Evolutionary conservation across 352 stramenopile genomes (phyloP).

Genomic region (Globisporangium alternatum): DNA sequence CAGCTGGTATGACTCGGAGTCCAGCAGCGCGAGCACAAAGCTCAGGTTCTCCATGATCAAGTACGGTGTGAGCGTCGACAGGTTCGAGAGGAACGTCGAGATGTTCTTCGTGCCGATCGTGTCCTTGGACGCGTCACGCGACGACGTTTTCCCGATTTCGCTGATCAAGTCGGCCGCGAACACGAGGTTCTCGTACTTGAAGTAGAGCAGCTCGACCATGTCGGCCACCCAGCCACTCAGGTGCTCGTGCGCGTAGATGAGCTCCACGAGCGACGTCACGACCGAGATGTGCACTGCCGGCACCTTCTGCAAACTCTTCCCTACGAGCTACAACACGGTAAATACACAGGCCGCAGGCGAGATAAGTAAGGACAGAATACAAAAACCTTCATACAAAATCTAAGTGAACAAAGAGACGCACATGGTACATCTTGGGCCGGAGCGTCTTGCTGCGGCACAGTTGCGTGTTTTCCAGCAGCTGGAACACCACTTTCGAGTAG

Average conservation of each 20-base stretch:
- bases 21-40: conserved; percentile 70
- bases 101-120: conserved; percentile 72
- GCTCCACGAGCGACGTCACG: conserved; percentile 65
- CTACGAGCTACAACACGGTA: conserved; percentile 40
- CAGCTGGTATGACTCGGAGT: conserved; percentile 76
- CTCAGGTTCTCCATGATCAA: conserved; percentile 75
- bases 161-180: conserved; percentile 75
- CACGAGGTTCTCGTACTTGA: conserved; percentile 54
- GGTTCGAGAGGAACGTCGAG: conserved; percentile 58
- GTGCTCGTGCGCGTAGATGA: conserved; percentile 75
- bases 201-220: conserved; percentile 57
- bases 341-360: not conserved
- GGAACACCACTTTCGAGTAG: conserved; percentile 68
- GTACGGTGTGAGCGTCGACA: conserved; percentile 60
- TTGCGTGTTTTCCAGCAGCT: conserved; percentile 60
- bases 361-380: not conserved
- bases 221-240: conserved; percentile 54
- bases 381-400: too few relatives aligned
- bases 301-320: conserved; percentile 51
- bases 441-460: conserved; percentile 60
- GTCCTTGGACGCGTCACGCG: conserved; percentile 67
- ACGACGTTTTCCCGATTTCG: conserved; percentile 74
- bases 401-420: conserved; percentile 16
- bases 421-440: conserved; percentile 67
- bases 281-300: conserved; percentile 69